Evolutionary conservation across 805 yeast species (phyloP).

Genomic region (Kuraishia capsulata): DNA sequence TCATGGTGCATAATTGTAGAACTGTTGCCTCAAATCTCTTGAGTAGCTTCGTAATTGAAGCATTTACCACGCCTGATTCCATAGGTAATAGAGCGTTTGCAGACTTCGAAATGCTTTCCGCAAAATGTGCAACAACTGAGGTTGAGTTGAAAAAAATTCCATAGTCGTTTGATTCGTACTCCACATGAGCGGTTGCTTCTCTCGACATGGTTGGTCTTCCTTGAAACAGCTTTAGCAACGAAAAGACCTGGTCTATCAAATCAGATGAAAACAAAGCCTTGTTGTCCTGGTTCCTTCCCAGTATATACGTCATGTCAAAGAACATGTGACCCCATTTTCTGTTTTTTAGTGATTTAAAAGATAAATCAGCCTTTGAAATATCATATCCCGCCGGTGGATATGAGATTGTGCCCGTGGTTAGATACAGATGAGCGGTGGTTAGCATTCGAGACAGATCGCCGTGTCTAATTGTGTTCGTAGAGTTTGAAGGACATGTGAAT

Average conservation of each 20-base stretch:
- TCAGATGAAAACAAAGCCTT: conserved; percentile 33
- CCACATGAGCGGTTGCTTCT: conserved; percentile 76
- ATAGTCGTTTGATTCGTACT: conserved; percentile 84
- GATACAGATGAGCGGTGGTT: conserved; percentile 52
- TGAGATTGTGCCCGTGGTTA: conserved; percentile 43
- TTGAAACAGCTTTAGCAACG: conserved; percentile 61
- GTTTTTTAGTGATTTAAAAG: conserved; percentile 45
- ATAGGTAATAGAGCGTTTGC: conserved; percentile 17
- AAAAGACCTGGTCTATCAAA: conserved; percentile 52
- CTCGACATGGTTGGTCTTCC: conserved; percentile 69
- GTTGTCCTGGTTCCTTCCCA: conserved; percentile 58
- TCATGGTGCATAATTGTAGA: neutral
- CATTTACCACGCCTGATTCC: neutral
- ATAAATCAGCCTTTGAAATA: conserved; percentile 23
- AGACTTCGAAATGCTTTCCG: conserved; percentile 42
- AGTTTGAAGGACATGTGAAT: conserved; percentile 81
- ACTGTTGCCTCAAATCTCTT: neutral
- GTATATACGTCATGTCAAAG: conserved; percentile 68
- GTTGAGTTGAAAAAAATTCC: conserved; percentile 59
- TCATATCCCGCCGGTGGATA: conserved; percentile 31
- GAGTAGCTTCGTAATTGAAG: neutral
- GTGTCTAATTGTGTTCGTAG: conserved; percentile 50
- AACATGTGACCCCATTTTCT: conserved; percentile 73
- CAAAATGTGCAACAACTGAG: conserved; percentile 57
- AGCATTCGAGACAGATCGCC: conserved; percentile 58